Evolutionary conservation across 768 basidiomycete genomes (phyloP).

Genomic region (Clathrus columnatus): DNA sequence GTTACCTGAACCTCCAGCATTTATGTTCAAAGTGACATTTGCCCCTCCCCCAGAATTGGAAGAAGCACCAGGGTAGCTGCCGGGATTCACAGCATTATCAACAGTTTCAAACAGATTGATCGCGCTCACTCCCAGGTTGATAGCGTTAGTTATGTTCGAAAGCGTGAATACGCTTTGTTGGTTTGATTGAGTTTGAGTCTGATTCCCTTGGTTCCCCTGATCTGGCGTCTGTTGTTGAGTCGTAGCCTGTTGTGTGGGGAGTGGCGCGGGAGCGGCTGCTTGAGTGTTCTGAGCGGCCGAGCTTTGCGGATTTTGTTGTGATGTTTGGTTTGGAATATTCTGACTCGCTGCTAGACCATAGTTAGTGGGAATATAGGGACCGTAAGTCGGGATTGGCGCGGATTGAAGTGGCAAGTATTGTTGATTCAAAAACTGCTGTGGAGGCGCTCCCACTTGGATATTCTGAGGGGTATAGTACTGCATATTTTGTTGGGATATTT

Average conservation of each 20-base stretch:
- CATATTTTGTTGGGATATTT: too few relatives aligned
- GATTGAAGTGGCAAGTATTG: too few relatives aligned
- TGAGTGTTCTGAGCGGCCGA: background rate
- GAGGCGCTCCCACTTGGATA: too few relatives aligned
- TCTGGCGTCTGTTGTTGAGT: background rate
- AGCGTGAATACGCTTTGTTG: background rate
- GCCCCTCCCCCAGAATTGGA: background rate
- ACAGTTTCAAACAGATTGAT: background rate
- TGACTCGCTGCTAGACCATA: too few relatives aligned
- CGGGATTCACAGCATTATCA: background rate
- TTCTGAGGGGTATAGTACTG: too few relatives aligned
- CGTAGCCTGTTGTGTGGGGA: too few relatives aligned
- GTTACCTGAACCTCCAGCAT: background rate
- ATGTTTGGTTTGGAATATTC: too few relatives aligned
- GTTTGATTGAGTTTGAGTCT: background rate
- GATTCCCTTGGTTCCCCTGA: background rate
- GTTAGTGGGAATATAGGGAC: too few relatives aligned
- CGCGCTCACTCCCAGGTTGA: background rate
- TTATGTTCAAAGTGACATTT: background rate
- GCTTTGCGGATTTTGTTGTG: too few relatives aligned
- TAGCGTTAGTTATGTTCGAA: background rate
- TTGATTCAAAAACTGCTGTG: too few relatives aligned
- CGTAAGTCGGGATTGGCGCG: too few relatives aligned
- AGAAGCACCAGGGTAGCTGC: background rate
- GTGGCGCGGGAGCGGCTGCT: background rate